These are phyloP conservation scores for Phytophthora syringae DNA, from an alignment of 352 stramenopile genomes.

Conservation along the genomic window DNA sequence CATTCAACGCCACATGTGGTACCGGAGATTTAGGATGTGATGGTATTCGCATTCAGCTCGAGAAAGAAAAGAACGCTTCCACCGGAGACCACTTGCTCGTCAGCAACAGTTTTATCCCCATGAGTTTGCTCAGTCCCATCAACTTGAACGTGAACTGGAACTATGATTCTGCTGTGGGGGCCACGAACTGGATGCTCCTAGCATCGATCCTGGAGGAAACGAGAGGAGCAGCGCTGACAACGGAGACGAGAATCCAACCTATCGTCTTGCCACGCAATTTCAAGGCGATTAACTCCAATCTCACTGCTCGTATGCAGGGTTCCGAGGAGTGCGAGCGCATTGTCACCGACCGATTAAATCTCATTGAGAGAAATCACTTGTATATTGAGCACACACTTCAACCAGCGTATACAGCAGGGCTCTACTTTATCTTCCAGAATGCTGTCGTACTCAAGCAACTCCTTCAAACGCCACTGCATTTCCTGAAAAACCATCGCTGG, in stretches of 20 bases:
- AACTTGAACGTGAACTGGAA: conserved; percentile 8
- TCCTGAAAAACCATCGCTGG: too few relatives aligned
- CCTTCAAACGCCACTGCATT: too few relatives aligned
- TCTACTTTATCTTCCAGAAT: conserved; percentile 49
- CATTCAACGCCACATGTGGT: conserved; percentile 12
- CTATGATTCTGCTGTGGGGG: conserved; percentile 7
- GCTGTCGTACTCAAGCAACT: conserved; percentile 16
- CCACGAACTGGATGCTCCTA: conserved; percentile 9
- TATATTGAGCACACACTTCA: conserved; percentile 51
- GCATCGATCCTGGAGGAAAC: conserved; percentile 14
- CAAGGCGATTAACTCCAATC: neutral
- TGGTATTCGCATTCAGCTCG: conserved; percentile 8
- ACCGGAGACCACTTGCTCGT: conserved; percentile 9
- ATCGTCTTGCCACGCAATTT: conserved; percentile 16
- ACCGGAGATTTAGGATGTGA: neutral
- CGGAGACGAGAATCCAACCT: neutral
- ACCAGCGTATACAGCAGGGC: conserved; percentile 38
- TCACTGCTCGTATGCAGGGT: neutral
- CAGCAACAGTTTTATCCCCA: conserved; percentile 1
- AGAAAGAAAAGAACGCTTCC: neutral
- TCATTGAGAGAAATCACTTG: conserved; percentile 44
- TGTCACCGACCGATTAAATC: conserved; percentile 1
- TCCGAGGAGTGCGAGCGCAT: neutral
- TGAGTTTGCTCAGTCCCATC: conserved; percentile 11
- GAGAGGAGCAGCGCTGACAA: neutral